Percentiles rank a stretch among this genome's conserved stretches.
These are phyloP conservation scores for Plectosphaerella sp. DNA, from an alignment of 2,329 filamentous ascomycete species.

Conservation along the genomic window DNA sequence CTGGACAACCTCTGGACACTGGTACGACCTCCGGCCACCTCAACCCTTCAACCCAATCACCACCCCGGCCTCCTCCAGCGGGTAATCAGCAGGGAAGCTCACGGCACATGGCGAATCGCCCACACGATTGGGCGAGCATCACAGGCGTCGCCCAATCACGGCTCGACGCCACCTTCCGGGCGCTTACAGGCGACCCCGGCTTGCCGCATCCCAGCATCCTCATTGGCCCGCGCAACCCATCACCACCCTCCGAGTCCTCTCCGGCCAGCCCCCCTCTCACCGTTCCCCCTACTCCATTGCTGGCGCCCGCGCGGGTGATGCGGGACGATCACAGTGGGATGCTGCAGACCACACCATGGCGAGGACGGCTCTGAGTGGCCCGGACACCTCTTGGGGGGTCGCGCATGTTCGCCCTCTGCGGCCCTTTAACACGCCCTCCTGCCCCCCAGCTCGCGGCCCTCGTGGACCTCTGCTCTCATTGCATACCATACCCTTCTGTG, in stretches of 20 bases:
- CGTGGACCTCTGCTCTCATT: not conserved
- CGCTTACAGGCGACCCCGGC: not conserved
- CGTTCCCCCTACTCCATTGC: not conserved
- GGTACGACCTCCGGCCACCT: not conserved
- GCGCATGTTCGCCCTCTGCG: not conserved
- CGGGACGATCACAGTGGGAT: not conserved
- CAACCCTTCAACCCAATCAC: not conserved
- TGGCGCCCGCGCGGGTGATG: not conserved
- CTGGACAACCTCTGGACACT: not conserved
- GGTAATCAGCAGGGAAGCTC: not conserved
- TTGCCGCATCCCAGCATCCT: not conserved
- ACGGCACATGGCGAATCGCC: conserved; percentile 1
- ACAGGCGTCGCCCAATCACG: not conserved
- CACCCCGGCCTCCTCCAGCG: not conserved
- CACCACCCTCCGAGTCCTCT: not conserved
- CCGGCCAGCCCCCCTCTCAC: not conserved
- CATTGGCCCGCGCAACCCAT: not conserved
- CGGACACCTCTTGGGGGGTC: not conserved
- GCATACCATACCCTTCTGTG: not conserved
- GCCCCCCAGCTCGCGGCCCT: not conserved
- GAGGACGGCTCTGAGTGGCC: not conserved
- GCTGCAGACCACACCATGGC: not conserved
- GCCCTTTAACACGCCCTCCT: not conserved
- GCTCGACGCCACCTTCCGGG: not conserved
- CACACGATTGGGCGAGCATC: not conserved